Evolutionary conservation across 768 basidiomycete genomes (phyloP).

Genomic region (Termitomyces sp.): DNA sequence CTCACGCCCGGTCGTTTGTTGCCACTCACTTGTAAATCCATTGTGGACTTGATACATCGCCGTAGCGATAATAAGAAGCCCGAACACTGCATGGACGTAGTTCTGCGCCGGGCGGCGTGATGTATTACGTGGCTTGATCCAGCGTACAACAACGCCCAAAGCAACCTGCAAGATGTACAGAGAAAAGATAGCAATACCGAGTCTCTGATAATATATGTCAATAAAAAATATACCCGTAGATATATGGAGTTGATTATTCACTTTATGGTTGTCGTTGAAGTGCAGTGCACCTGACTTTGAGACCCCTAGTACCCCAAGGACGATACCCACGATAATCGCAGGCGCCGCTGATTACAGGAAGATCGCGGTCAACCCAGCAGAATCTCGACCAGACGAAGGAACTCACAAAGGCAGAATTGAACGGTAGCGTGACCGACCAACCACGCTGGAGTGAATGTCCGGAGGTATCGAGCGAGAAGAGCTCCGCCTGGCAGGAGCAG

Average conservation of each 20-base stretch:
- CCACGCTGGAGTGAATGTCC: conserved; percentile 48
- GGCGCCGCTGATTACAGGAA: conserved; percentile 33
- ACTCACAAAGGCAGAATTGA: conserved; percentile 44
- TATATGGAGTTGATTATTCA: conserved; percentile 12
- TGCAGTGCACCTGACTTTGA: conserved; percentile 29
- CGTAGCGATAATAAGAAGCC: conserved; percentile 45
- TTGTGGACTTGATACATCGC: conserved; percentile 46
- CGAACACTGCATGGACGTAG: conserved; percentile 54
- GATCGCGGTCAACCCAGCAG: conserved; percentile 7
- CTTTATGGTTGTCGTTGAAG: conserved; percentile 47
- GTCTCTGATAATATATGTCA: conserved; percentile 27
- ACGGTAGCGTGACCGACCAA: conserved; percentile 49
- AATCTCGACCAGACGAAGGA: not conserved
- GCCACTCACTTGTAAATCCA: conserved; percentile 50
- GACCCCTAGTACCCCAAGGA: conserved; percentile 40
- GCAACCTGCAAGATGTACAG: conserved; percentile 46
- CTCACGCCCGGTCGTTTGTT: conserved; percentile 37
- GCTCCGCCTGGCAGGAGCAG: conserved; percentile 50
- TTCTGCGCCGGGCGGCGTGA: conserved; percentile 46
- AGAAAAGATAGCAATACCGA: conserved; percentile 46
- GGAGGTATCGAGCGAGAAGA: conserved; percentile 48
- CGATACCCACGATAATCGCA: conserved; percentile 38
- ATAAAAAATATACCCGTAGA: not conserved
- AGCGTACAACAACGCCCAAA: conserved; percentile 52
- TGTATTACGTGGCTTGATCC: conserved; percentile 37